Percentiles rank a stretch among this genome's conserved stretches.
These are phyloP conservation scores for Sordariomycetes sp. DNA, from an alignment of 2,329 filamentous ascomycete genomes.

Conservation along the genomic window DNA sequence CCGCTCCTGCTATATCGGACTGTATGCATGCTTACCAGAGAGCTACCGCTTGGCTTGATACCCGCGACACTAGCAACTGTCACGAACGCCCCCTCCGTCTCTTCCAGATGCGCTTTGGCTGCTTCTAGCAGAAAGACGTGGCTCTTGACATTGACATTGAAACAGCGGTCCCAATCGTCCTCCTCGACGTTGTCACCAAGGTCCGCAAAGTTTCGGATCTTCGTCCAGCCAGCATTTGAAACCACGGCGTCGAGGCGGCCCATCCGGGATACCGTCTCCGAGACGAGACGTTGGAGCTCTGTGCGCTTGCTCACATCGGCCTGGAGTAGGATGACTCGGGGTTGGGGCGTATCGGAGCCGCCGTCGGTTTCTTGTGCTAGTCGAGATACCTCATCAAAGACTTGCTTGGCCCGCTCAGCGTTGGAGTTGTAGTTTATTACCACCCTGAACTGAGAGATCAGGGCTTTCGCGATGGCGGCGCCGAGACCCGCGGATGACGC, in stretches of 20 bases:
- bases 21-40: constrained; percentile 1
- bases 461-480: constrained; percentile 43
- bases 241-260: constrained; percentile 56
- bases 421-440: constrained; percentile 53
- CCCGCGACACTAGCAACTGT: constrained; percentile 2
- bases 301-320: constrained; percentile 49
- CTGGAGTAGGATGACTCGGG: constrained; percentile 28
- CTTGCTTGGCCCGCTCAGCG: constrained; percentile 36
- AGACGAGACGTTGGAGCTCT: constrained; percentile 45
- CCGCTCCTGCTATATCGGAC: no score
- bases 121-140: constrained; percentile 34
- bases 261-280: constrained; percentile 42
- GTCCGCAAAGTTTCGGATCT: constrained; percentile 23
- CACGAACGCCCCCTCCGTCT: constrained; percentile 17
- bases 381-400: constrained; percentile 32
- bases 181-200: constrained; percentile 31
- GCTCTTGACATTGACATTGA: constrained; percentile 34
- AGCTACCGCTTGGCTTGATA: constrained; percentile 2
- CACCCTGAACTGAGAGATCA: constrained; percentile 45
- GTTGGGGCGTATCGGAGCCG: constrained; percentile 16
- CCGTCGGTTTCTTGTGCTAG: constrained; percentile 16
- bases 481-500: constrained; percentile 41
- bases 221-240: constrained; percentile 51
- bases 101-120: constrained; percentile 26
- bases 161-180: constrained; percentile 32